Base-by-base conservation (phyloP, 192 early-diverging fungal genomes). In the Ambispora gerdemannii region DNA sequence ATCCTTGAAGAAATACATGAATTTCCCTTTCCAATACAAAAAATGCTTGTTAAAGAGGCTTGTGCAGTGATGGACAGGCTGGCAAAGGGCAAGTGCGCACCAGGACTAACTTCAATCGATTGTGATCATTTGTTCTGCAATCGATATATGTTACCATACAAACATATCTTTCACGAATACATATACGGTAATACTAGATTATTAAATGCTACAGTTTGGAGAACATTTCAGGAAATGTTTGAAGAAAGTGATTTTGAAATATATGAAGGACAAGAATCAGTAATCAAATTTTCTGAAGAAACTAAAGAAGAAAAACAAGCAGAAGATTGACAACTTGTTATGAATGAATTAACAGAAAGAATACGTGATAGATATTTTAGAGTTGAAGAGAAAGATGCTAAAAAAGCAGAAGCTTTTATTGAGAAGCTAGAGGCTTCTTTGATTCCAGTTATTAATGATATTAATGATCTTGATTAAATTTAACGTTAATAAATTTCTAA, bases 231-330 rank as follows among this genome's bases (percentile, higher is more conserved):
- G 28, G 11, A 3, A 13, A 51, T 72, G n/a, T 63, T 63, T 35
- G 49, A 64, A 52, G 71, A 72, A 52, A 55, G 11, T 72, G 61
- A 62, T 7, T 35, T 72, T 50, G 30, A 52, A 33, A 53, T 72
- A 25, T 72, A 72, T 64, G 4, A 64, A 31, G 19, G 28, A 8
- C 32, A 50, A 13, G 61, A 62, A 38, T 33, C 22, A 31, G 36
- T 72, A 0, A 52, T 64, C 11, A 24, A 31, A 17, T 7, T 63
- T 15, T 4, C 0, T 7, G 35, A 34, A 30, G n/a, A 47, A 22
- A 64, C 50, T 2, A 30, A 63, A 25, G 50, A 63, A 22, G 62
- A 72, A 30, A 35, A 50, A 65, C 6, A 20, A 24, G 27, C 50
- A 24, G 62, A 72, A 17, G 53, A 33, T 51, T 27, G 49, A 47